Base-by-base conservation (phyloP, 2,329 filamentous ascomycete species). In the Cordyceps javanica region DNA sequence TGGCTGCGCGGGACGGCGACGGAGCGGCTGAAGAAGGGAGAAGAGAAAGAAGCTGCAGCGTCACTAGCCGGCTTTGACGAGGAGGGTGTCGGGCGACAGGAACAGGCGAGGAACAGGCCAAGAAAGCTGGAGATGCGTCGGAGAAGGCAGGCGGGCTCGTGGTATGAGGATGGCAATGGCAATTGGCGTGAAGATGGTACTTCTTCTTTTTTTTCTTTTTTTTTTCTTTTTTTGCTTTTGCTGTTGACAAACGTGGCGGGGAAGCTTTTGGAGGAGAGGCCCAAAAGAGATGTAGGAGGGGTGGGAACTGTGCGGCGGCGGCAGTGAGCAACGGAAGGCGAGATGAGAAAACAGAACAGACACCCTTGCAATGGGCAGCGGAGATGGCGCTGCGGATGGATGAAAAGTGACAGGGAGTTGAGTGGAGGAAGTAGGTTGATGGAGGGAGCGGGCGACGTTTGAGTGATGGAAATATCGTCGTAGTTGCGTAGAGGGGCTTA, bases 61-160 rank as follows among this genome's bases (percentile, higher is more conserved):
- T 41, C 53, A 39, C 53, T 55, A 55, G 53, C 42, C 42, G 53
- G 41, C 32, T 48, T 46, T 55, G 39, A 55, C 41, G 30, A 55
- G 23, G 34, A n/a, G n/a, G 23, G n/a, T 25, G 28, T 32, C 34
- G 53, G 13, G 23, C 19, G 19, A 46, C n/a, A 48, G 16, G 6
- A 55, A 32, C 30, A 46, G 32, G 23, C 26, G 34, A 39, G 30
- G 23, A 9, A 38, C 36, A 19, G 36, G 36, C 7, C 5, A 14
- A 10, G 25, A 10, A 44, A 28, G n/a, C 28, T 48, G 32, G 30
- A 55, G 38, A 55, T 44, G 11, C 14, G 25, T 28, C 26, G 13
- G 52, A 23, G 13, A 42, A n/a, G n/a, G n/a, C 8, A 45, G 42
- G 39, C 32, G 9, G 19, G 19, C 26, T 45, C 36, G 50, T n/a